Conservation (phyloP, 2,329 filamentous ascomycete genomes). For the Alternaria triticimaculans region DNA sequence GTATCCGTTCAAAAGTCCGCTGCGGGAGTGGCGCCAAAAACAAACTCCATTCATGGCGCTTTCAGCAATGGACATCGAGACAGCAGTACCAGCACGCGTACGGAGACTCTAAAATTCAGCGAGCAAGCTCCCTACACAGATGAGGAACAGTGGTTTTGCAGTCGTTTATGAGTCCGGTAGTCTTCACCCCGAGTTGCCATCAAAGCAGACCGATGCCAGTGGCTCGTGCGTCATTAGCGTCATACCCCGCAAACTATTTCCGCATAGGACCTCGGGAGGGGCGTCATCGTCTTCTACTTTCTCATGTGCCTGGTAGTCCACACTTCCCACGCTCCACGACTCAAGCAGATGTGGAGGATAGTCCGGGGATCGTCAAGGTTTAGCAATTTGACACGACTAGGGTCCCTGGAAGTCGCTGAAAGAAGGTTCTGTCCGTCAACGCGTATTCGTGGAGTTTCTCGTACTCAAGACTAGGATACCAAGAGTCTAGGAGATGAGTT, state of each 20-base stretch:
- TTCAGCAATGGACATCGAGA: not conserved
- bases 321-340: not conserved
- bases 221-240: not conserved
- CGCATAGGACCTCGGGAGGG: not conserved
- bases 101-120: not conserved
- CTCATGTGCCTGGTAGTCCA: not conserved
- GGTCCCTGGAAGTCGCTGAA: not conserved
- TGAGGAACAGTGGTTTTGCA: not conserved
- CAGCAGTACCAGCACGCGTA: not conserved
- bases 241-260: constrained; percentile 6
- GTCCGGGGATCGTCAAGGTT: not conserved
- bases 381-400: not conserved
- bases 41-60: not conserved
- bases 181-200: constrained; percentile 2
- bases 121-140: not conserved
- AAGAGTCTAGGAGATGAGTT: not conserved
- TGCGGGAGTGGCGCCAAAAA: not conserved
- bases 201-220: not conserved
- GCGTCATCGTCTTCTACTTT: constrained; percentile 1
- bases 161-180: not conserved
- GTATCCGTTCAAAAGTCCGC: not conserved
- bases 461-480: not conserved
- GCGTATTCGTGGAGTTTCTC: constrained; percentile 16
- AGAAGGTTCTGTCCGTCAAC: not conserved
- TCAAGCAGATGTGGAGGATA: not conserved